Percentiles rank a stretch among this genome's conserved stretches.
phyloP scores from a whole-genome alignment of 1,284 basidiomycete genomes.

The Trametes hirsuta region DNA sequence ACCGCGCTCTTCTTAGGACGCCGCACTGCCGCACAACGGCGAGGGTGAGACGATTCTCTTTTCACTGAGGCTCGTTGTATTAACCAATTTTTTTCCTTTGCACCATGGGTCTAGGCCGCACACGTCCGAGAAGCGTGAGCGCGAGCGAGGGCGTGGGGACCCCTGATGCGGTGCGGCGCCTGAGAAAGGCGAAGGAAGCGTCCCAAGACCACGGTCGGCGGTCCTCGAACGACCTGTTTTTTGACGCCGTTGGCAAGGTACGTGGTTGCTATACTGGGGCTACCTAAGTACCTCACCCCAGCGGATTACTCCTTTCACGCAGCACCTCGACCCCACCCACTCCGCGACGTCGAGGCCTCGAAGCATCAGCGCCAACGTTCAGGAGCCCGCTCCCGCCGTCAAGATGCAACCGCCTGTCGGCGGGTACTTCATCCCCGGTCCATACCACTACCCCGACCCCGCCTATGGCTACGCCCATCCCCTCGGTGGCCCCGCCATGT shows the following conservation, averaged over 20 bases:
- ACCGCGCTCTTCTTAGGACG: constrained; percentile 14
- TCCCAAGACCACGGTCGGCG: constrained; percentile 28
- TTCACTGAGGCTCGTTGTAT: neutral
- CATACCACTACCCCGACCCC: constrained; percentile 18
- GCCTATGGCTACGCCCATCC: constrained; percentile 17
- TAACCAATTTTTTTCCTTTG: constrained; percentile 5
- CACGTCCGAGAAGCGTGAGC: constrained; percentile 33
- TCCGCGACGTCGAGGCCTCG: constrained; percentile 26
- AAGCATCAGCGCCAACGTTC: constrained; percentile 29
- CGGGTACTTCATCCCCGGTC: constrained; percentile 6
- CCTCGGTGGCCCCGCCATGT: constrained; percentile 4
- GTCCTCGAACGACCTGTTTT: constrained; percentile 31
- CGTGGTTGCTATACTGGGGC: constrained; percentile 7
- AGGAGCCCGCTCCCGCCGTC: constrained; percentile 14
- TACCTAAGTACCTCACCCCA: constrained; percentile 9
- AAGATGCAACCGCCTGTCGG: constrained; percentile 9
- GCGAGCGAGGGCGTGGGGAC: constrained; percentile 31
- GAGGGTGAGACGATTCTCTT: constrained; percentile 18
- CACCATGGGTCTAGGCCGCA: constrained; percentile 18
- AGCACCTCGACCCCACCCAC: constrained; percentile 22
- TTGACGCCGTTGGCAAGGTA: constrained; percentile 33
- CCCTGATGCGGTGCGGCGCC: constrained; percentile 26
- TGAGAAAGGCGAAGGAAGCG: constrained; percentile 34
- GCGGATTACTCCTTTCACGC: constrained; percentile 2
- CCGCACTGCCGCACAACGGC: constrained; percentile 10